Percentiles rank a stretch among this genome's conserved stretches.
Conservation (phyloP, 2,329 filamentous ascomycete species). For the Verticillium nubilum region DNA sequence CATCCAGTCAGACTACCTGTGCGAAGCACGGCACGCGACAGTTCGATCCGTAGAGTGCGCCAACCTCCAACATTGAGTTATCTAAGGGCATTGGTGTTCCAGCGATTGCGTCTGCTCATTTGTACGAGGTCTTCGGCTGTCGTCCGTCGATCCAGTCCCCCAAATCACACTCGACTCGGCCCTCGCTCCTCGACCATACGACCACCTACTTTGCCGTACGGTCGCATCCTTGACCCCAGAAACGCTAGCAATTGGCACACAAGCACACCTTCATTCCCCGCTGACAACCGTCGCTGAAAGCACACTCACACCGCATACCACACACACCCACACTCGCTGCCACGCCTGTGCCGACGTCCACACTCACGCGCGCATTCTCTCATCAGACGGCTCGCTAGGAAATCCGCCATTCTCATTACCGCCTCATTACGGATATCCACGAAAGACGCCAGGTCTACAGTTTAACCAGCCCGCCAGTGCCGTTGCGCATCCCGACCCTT, state of each 20-base stretch:
- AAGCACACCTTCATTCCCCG: background rate
- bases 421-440: background rate
- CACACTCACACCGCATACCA: background rate
- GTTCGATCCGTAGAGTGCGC: background rate
- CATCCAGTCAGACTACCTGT: background rate
- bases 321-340: background rate
- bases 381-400: background rate
- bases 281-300: background rate
- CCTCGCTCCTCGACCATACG: background rate
- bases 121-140: background rate
- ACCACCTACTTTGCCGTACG: background rate
- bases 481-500: background rate
- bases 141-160: background rate
- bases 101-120: background rate
- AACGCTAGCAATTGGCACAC: background rate
- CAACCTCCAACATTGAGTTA: background rate
- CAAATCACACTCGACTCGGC: background rate
- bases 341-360: background rate
- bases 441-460: background rate
- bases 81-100: no score
- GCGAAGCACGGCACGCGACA: background rate
- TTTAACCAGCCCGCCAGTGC: background rate
- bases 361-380: background rate
- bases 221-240: background rate
- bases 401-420: background rate